Evolutionary conservation across 1,139 yeast genomes (phyloP).

Genomic region (Yarrowia galli): DNA sequence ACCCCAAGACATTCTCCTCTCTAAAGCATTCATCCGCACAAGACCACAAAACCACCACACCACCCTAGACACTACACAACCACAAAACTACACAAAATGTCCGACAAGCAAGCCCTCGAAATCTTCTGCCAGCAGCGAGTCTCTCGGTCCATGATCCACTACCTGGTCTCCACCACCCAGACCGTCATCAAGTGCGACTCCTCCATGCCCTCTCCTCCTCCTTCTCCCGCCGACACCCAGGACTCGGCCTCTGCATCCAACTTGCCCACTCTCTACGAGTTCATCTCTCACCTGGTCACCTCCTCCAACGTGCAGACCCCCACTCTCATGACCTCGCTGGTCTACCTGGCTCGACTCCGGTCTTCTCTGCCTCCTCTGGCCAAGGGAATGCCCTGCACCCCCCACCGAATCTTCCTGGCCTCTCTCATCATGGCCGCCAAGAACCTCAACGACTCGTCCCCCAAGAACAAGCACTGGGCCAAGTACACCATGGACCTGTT

Average conservation of each 20-base stretch:
- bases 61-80: no score
- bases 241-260: conserved; percentile 21
- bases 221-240: conserved; percentile 50
- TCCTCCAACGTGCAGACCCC: conserved; percentile 94
- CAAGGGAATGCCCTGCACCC: conserved; percentile 90
- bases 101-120: conserved; percentile 70
- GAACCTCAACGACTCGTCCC: conserved; percentile 89
- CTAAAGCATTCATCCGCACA: no score
- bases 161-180: conserved; percentile 78
- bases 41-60: neutral
- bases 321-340: conserved; percentile 89
- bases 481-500: conserved; percentile 86
- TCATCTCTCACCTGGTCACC: conserved; percentile 73
- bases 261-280: conserved; percentile 60
- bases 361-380: conserved; percentile 84
- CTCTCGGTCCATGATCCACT: conserved; percentile 76
- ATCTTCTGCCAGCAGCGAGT: conserved; percentile 81
- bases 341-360: conserved; percentile 79
- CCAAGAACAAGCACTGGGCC: conserved; percentile 96
- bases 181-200: conserved; percentile 70
- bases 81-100: conserved; percentile 46
- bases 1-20: neutral
- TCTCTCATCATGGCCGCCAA: conserved; percentile 89
- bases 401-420: conserved; percentile 90
- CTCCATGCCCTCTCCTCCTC: conserved; percentile 55